Evolutionary conservation across 1,139 yeast genomes (phyloP).

Genomic region (Candida sp.): DNA sequence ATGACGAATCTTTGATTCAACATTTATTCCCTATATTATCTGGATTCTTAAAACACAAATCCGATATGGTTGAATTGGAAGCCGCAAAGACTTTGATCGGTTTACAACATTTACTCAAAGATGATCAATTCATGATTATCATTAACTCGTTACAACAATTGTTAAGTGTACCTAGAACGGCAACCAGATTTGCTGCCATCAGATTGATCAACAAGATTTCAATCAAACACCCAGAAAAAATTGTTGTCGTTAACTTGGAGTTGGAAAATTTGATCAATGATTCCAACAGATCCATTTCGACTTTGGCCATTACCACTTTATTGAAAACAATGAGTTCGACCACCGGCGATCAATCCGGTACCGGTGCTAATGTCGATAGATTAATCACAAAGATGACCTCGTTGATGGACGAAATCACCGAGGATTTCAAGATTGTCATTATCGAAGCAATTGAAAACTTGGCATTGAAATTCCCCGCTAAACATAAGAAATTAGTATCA

Average conservation of each 20-base stretch:
- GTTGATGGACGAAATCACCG: conserved; percentile 91
- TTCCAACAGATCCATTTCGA: conserved; percentile 88
- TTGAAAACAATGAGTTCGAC: conserved; percentile 91
- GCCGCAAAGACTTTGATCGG: conserved; percentile 82
- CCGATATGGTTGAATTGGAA: conserved; percentile 90
- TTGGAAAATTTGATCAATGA: conserved; percentile 87
- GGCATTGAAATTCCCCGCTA: conserved; percentile 90
- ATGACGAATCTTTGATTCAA: conserved; percentile 52
- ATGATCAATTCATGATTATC: conserved; percentile 63
- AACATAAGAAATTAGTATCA: conserved; percentile 76
- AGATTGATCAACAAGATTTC: conserved; percentile 87
- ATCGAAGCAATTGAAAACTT: conserved; percentile 92
- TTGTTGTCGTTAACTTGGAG: conserved; percentile 69
- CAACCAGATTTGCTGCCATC: conserved; percentile 90
- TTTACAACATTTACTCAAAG: conserved; percentile 54
- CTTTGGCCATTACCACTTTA: conserved; percentile 96
- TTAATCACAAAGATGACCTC: conserved; percentile 84
- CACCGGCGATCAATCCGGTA: conserved; percentile 27
- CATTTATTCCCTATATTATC: conserved; percentile 64
- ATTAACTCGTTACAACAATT: conserved; percentile 72
- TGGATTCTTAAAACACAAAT: conserved; percentile 73
- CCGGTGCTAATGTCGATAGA: conserved; percentile 77
- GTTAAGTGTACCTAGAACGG: conserved; percentile 84
- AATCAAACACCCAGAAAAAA: conserved; percentile 73
- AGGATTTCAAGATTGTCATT: conserved; percentile 91